Conservation (phyloP, 129 eudicot species). For the Flaveria ramosissima region DNA sequence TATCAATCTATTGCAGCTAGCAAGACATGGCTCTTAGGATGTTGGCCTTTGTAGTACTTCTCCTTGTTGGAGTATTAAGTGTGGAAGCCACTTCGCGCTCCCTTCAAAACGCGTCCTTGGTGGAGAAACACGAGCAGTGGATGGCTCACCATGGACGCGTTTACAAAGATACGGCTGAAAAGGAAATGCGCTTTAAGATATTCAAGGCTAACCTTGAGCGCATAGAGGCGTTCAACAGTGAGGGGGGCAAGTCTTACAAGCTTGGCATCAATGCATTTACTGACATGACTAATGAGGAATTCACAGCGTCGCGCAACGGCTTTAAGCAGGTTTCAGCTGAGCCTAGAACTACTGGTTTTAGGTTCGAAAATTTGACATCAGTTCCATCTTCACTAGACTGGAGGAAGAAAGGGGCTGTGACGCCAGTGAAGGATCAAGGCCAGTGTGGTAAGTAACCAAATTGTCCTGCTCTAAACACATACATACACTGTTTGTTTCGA, state of each 20-base stretch:
- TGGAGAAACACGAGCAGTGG: slow-evolving; percentile 31
- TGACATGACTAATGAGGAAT: slow-evolving; percentile 33
- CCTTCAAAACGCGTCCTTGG: slow-evolving; percentile 17
- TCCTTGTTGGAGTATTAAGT: slow-evolving; percentile 10
- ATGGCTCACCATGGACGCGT: slow-evolving; percentile 27
- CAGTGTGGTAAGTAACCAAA: slow-evolving; percentile 26
- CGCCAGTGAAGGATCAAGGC: slow-evolving; percentile 32
- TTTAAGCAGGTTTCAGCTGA: not conserved
- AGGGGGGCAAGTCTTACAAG: slow-evolving; percentile 17
- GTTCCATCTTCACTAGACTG: slow-evolving; percentile 28
- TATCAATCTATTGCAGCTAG: not conserved
- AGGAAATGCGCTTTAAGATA: slow-evolving; percentile 27
- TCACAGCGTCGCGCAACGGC: slow-evolving; percentile 25
- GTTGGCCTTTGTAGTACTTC: slow-evolving; percentile 10
- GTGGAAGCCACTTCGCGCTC: slow-evolving; percentile 16
- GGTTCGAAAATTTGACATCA: not conserved
- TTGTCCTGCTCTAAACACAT: not conserved
- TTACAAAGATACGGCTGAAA: slow-evolving; percentile 25
- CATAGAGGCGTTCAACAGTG: slow-evolving; percentile 25
- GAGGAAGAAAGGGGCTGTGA: slow-evolving; percentile 34
- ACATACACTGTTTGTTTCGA: not conserved
- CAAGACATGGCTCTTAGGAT: slow-evolving; percentile 11
- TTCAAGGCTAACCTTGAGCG: slow-evolving; percentile 25
- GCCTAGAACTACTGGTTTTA: slow-evolving; percentile 3
- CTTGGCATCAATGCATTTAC: slow-evolving; percentile 29